These are phyloP conservation scores for Chlorella sp. DNA, from an alignment of 139 green algal genomes.

Conservation along the genomic window DNA sequence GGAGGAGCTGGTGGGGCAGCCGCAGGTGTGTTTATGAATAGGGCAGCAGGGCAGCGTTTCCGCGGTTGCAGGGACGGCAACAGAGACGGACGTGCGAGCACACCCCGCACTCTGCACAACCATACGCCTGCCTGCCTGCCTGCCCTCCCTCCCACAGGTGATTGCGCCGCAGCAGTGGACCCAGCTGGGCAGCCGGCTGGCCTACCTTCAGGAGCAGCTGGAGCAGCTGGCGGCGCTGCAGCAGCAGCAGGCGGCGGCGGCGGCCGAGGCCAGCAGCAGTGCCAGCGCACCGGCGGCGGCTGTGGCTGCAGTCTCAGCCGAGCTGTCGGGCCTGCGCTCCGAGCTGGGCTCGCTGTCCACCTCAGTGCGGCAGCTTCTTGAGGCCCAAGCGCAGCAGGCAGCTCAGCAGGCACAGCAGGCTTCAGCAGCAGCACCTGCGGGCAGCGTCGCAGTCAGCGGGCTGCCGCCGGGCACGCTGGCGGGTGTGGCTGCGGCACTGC, in stretches of 20 bases:
- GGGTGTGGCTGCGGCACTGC: slow-evolving; percentile 11
- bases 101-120: too few relatives aligned
- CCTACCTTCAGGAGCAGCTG: slow-evolving; percentile 21
- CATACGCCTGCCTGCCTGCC: too few relatives aligned
- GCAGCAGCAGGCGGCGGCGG: background rate
- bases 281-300: background rate
- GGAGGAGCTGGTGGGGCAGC: slow-evolving; percentile 34
- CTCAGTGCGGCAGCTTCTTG: slow-evolving; percentile 11
- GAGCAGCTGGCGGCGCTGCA: background rate
- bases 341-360: background rate
- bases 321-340: slow-evolving; percentile 13
- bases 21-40: background rate
- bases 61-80: too few relatives aligned
- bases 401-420: background rate
- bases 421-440: background rate
- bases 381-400: slow-evolving; percentile 5
- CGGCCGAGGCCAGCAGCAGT: background rate
- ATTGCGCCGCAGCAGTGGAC: slow-evolving; percentile 48
- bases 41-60: background rate
- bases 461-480: background rate
- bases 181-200: slow-evolving; percentile 42
- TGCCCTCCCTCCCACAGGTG: background rate
- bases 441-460: background rate
- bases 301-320: slow-evolving; percentile 17
- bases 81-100: too few relatives aligned